These are phyloP conservation scores for Rubia yunnanensis DNA, from an alignment of 257 asterid genomes.

Conservation along the genomic window DNA sequence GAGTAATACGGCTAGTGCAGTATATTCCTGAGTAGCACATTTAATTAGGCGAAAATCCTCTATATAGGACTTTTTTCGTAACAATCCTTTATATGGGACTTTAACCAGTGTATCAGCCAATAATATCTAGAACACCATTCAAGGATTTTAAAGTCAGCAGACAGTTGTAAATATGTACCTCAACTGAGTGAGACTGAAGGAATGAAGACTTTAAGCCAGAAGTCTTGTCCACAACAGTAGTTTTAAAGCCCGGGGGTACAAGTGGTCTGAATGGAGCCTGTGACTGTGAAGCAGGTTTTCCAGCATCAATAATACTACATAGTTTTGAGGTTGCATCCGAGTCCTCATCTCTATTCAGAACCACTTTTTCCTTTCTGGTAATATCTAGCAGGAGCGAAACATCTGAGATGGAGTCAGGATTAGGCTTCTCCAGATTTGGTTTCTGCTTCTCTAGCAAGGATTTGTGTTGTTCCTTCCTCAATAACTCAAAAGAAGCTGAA, in stretches of 20 bases:
- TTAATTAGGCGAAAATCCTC: neutral
- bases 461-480: conserved; percentile 92
- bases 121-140: neutral
- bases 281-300: conserved; percentile 46
- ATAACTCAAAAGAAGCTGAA: conserved; percentile 82
- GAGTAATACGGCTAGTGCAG: neutral
- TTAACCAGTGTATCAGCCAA: neutral
- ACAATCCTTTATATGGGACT: neutral
- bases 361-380: conserved; percentile 40
- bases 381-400: conserved; percentile 29
- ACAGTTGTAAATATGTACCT: conserved; percentile 28
- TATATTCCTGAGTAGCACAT: neutral
- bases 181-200: conserved; percentile 36
- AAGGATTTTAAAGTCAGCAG: neutral
- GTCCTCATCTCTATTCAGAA: conserved; percentile 31
- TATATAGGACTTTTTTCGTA: neutral
- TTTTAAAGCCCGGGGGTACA: conserved; percentile 79
- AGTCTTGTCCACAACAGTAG: conserved; percentile 47
- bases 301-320: conserved; percentile 39
- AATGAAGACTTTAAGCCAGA: conserved; percentile 42
- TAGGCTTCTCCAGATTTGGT: conserved; percentile 38
- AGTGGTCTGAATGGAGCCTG: conserved; percentile 67
- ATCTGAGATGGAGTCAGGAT: conserved; percentile 33
- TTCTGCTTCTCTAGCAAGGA: conserved; percentile 80
- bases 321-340: conserved; percentile 29